A percentile compares a stretch with the other conserved stretches of the same genome.
These are phyloP conservation scores for Geosmithia putterillii DNA, from an alignment of 2,329 filamentous ascomycete species.

Conservation along the genomic window DNA sequence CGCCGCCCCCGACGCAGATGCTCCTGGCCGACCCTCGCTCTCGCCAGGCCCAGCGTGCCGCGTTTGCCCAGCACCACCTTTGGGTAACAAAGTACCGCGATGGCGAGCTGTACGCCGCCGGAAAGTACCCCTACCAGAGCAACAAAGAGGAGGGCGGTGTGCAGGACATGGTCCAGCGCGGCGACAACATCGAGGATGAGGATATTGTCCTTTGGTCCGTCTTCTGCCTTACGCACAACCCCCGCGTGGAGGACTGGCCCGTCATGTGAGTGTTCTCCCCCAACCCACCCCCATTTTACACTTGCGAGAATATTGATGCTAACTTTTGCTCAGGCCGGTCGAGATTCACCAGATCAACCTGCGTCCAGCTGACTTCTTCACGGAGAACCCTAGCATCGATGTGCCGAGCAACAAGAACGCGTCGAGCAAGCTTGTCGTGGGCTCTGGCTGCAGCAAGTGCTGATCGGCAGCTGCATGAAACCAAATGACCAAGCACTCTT, in stretches of 20 bases:
- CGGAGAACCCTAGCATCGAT: conserved; percentile 30
- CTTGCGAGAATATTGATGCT: conserved; percentile 1
- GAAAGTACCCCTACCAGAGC: conserved; percentile 39
- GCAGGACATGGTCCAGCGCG: conserved; percentile 30
- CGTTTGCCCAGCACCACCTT: conserved; percentile 30
- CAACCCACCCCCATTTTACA: neutral
- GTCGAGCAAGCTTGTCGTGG: too few relatives aligned
- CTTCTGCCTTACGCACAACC: conserved; percentile 35
- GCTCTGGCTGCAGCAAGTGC: too few relatives aligned
- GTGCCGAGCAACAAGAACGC: too few relatives aligned
- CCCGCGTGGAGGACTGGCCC: conserved; percentile 35
- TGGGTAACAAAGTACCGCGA: conserved; percentile 38
- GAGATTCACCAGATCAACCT: conserved; percentile 34
- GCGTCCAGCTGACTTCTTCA: conserved; percentile 31
- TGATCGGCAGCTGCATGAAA: too few relatives aligned
- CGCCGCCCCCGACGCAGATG: conserved; percentile 30
- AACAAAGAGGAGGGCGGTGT: conserved; percentile 28
- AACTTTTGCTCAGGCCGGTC: conserved; percentile 25
- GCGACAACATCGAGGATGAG: conserved; percentile 29
- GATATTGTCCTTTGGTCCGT: conserved; percentile 29
- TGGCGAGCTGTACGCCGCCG: conserved; percentile 36
- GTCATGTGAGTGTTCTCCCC: conserved; percentile 28
- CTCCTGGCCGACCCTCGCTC: conserved; percentile 31
- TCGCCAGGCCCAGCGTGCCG: conserved; percentile 27
- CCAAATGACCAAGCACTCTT: too few relatives aligned